Percentiles rank a stretch among this genome's conserved stretches.
Evolutionary conservation across 192 early-diverging fungal genomes (phyloP).

Genomic region (Coemansia sp.): DNA sequence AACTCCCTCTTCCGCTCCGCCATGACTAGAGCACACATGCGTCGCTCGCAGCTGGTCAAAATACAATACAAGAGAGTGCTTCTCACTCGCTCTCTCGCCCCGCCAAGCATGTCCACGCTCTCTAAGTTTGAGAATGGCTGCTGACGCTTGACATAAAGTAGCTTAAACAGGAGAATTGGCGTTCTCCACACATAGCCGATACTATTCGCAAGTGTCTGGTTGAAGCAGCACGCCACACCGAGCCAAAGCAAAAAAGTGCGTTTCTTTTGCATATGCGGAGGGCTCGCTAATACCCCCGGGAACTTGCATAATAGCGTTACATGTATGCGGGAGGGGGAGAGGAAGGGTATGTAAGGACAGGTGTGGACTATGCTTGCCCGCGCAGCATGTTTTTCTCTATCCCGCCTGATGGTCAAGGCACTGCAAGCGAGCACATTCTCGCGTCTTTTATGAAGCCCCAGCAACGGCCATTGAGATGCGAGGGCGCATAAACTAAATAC

Average conservation of each 20-base stretch:
- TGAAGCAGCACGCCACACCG: slow-evolving; percentile 4
- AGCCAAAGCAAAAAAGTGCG: not conserved
- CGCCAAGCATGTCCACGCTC: not conserved
- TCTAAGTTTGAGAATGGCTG: not conserved
- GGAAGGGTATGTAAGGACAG: not conserved
- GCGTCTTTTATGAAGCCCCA: not conserved
- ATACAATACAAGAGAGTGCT: not conserved
- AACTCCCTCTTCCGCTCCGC: not conserved
- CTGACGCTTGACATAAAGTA: slow-evolving; percentile 1
- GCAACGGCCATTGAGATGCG: not conserved
- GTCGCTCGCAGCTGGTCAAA: not conserved
- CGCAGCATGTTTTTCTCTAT: not conserved
- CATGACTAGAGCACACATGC: not conserved
- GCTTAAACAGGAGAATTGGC: not conserved
- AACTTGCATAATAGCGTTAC: not conserved
- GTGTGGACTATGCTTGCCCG: not conserved
- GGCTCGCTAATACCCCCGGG: not conserved
- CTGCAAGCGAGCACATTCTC: not conserved
- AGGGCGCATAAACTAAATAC: not conserved
- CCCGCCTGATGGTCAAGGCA: not conserved
- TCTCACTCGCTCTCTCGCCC: not conserved
- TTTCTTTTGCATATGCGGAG: not conserved
- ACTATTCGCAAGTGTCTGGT: slow-evolving; percentile 4
- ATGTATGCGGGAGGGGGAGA: not conserved
- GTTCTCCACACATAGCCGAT: slow-evolving; percentile 7